These are phyloP conservation scores for Rubus parviflorus DNA, from an alignment of 306 rosid species.

Conservation along the genomic window DNA sequence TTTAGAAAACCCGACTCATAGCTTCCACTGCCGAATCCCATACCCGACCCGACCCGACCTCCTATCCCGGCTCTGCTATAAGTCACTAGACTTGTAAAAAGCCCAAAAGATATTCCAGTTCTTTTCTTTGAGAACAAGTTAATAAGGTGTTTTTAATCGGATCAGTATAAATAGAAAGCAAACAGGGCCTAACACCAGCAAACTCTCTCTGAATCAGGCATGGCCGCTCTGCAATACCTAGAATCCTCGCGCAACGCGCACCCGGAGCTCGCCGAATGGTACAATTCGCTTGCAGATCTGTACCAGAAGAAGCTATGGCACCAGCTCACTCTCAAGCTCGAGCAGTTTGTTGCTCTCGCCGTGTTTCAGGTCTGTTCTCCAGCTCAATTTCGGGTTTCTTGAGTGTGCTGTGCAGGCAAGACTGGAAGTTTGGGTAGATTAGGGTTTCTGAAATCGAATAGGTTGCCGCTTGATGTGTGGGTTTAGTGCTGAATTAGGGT, in stretches of 20 bases:
- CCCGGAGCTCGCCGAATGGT: constrained; percentile 93
- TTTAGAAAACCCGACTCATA: too few relatives aligned
- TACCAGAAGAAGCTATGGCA: constrained; percentile 99
- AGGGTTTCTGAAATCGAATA: constrained; percentile 51
- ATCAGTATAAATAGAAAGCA: constrained; percentile 33
- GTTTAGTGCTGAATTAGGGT: constrained; percentile 20
- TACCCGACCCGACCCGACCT: too few relatives aligned
- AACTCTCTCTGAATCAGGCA: constrained; percentile 35
- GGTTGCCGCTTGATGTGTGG: background rate
- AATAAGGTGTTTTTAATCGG: background rate
- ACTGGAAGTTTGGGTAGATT: constrained; percentile 19
- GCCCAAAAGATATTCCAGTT: background rate
- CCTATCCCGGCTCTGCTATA: background rate
- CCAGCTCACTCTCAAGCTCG: constrained; percentile 98
- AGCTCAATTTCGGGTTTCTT: background rate
- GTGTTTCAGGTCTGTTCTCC: constrained; percentile 69
- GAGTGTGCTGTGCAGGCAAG: background rate
- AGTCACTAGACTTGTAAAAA: too few relatives aligned
- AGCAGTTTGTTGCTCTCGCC: constrained; percentile 87
- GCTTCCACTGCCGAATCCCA: too few relatives aligned
- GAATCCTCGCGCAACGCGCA: constrained; percentile 83
- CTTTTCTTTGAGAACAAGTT: constrained; percentile 65
- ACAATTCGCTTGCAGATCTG: constrained; percentile 92
- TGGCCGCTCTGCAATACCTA: constrained; percentile 96
- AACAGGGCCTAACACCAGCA: constrained; percentile 4